Percentiles rank a stretch among this genome's conserved stretches.
Evolutionary conservation across 306 rosid species (phyloP).

Genomic region (Cicer yamashitae): DNA sequence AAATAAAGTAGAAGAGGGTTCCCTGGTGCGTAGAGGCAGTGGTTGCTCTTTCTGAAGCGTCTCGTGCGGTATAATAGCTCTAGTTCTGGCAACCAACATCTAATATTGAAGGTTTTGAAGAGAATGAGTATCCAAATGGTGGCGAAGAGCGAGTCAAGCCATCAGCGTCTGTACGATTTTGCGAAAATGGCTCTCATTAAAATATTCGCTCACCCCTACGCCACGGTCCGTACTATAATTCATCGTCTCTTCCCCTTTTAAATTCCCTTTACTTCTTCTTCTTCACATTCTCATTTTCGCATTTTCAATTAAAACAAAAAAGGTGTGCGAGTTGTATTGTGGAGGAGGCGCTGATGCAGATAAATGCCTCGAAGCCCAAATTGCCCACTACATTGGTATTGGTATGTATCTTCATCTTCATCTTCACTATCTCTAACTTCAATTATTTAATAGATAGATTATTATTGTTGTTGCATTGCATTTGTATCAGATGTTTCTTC

Average conservation of each 20-base stretch:
- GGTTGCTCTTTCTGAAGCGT: too few relatives aligned
- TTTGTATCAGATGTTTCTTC: conserved; percentile 60
- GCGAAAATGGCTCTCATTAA: conserved; percentile 75
- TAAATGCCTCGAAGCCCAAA: conserved; percentile 84
- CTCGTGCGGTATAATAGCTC: too few relatives aligned
- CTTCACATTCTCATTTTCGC: neutral
- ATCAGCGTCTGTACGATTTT: conserved; percentile 79
- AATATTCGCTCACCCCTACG: conserved; percentile 91
- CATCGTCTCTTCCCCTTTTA: neutral
- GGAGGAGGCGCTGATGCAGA: conserved; percentile 72
- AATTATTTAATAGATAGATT: neutral
- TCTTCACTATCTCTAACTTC: neutral
- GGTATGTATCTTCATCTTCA: conserved; percentile 50
- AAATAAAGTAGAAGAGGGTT: too few relatives aligned
- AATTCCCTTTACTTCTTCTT: neutral
- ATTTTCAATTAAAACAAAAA: conserved; percentile 3
- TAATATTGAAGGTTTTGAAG: neutral
- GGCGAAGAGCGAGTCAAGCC: conserved; percentile 69
- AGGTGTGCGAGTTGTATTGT: conserved; percentile 87
- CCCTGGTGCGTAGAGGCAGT: too few relatives aligned
- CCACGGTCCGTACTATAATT: conserved; percentile 50
- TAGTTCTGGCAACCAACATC: too few relatives aligned
- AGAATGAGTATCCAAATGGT: conserved; percentile 63
- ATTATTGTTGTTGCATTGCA: conserved; percentile 1
- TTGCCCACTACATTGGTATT: conserved; percentile 87